phyloP scores from a whole-genome alignment of 495 filamentous ascomycete species.

The Tetracladium setigerum region DNA sequence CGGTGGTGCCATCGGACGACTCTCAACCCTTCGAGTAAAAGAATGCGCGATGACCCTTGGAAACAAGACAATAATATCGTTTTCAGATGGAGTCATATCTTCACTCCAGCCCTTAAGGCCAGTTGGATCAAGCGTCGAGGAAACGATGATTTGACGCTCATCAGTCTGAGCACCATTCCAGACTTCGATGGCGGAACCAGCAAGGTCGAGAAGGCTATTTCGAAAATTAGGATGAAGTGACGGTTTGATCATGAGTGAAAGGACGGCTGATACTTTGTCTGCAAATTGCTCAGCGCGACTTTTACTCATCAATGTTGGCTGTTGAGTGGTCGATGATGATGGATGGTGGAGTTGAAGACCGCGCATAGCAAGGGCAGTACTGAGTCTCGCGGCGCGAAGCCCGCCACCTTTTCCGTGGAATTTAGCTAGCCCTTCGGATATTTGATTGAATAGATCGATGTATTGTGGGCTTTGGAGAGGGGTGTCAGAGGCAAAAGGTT shows the following conservation, averaged over 20 bases:
- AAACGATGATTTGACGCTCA: background rate
- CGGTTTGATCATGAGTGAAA: slow-evolving; percentile 5
- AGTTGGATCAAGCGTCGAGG: slow-evolving; percentile 4
- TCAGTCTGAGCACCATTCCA: slow-evolving; percentile 5
- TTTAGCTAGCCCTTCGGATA: slow-evolving; percentile 1
- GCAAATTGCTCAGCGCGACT: slow-evolving; percentile 7
- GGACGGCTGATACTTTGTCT: slow-evolving; percentile 1
- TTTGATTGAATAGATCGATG: slow-evolving; percentile 1
- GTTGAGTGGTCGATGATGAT: slow-evolving; percentile 3
- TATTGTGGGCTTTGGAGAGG: background rate
- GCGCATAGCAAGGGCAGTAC: slow-evolving; percentile 1
- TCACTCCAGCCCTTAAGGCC: slow-evolving; percentile 1
- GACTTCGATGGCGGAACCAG: slow-evolving; percentile 6
- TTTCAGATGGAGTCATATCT: background rate
- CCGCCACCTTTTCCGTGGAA: slow-evolving; percentile 1
- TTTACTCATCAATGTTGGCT: too few relatives aligned
- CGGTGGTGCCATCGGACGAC: too few relatives aligned
- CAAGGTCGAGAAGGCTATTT: slow-evolving; percentile 6
- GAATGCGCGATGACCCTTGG: slow-evolving; percentile 5
- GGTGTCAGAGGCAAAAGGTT: slow-evolving; percentile 10
- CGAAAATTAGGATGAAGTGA: slow-evolving; percentile 5
- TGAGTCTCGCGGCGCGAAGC: slow-evolving; percentile 7
- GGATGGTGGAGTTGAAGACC: slow-evolving; percentile 1
- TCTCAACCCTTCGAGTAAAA: too few relatives aligned
- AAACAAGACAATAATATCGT: slow-evolving; percentile 7